Base-by-base conservation (phyloP, 2,329 filamentous ascomycete genomes). In the Aurifilum marmelostoma region DNA sequence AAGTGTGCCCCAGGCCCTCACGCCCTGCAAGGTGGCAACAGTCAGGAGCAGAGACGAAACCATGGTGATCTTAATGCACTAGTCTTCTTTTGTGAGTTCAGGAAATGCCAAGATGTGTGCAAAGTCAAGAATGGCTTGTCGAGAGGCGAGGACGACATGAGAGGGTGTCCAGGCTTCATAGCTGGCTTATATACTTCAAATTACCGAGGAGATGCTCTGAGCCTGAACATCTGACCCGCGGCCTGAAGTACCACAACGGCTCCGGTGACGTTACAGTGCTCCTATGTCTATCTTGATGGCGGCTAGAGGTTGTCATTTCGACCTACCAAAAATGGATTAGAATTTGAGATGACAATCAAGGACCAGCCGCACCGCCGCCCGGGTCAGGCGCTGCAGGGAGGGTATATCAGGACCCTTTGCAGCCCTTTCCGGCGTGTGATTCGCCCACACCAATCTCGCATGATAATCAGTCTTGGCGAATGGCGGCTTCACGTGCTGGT, bases 1-100 rank as follows among this genome's bases (percentile, higher is more conserved):
- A 8, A 81, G 74, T 11, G 68, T 16, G 5, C 71, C 71, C 71
- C 71, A 72, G 4, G 70, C 70, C 6, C 56, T 61, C 29, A 63
- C 71, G 32, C 70, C 66, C 29, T 67, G 66, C 52, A 72, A 21
- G 12, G 64, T 60, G 24, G 66, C 65, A 18, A 69, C 39, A n/a
- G 63, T 70, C 3, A 72, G 21, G 16, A 72, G 24, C 41, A 72
- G 3, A 47, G 27, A 56, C 8, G 52, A 56, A 29, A 29, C 52
- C 52, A 56, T 56, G 24, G 24, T 56, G 27, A 56, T 24, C 4
- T 29, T 29, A 1, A 29, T 29, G 12, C 52, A 18, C 24, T 29
- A 4, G 24, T 18, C 43, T 4, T 4, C 34, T 34, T 27, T 56
- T 5, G 12, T 32, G 14, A 18, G 14, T 32, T 29, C 12, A 18